These are phyloP conservation scores for Colletotrichum musae DNA, from an alignment of 2,329 filamentous ascomycete genomes.

Conservation along the genomic window DNA sequence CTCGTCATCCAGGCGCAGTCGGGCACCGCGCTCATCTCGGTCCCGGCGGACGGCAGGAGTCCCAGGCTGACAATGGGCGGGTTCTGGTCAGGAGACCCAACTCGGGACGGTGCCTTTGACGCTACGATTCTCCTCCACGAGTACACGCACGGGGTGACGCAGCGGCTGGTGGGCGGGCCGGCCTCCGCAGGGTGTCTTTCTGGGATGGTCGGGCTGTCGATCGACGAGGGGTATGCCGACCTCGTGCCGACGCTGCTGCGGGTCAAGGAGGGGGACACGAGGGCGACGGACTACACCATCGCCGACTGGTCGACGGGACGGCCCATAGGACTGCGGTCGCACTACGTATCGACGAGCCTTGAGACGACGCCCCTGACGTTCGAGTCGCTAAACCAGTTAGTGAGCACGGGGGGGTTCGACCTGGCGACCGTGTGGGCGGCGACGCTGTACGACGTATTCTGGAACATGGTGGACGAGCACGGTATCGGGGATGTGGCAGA, in stretches of 20 bases:
- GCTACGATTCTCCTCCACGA: constrained; percentile 11
- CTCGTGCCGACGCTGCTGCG: constrained; percentile 64
- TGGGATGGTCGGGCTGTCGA: constrained; percentile 59
- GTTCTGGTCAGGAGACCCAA: background rate
- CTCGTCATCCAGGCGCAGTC: constrained; percentile 63
- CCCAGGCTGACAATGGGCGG: background rate
- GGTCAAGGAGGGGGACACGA: constrained; percentile 59
- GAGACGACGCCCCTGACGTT: constrained; percentile 61
- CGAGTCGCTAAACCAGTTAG: constrained; percentile 54
- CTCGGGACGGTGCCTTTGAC: constrained; percentile 14
- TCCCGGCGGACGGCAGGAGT: background rate
- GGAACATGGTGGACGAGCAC: constrained; percentile 66
- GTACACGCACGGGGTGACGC: constrained; percentile 21
- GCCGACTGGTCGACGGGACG: constrained; percentile 61
- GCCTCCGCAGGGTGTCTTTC: constrained; percentile 61
- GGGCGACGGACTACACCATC: constrained; percentile 60
- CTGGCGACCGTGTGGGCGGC: constrained; percentile 57
- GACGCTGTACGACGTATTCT: constrained; percentile 67
- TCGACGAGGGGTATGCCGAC: constrained; percentile 67
- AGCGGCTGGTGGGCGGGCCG: constrained; percentile 56
- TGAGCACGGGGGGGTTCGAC: constrained; percentile 59
- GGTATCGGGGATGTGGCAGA: constrained; percentile 59
- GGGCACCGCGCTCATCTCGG: constrained; percentile 42
- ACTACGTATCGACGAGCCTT: constrained; percentile 61
- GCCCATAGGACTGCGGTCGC: constrained; percentile 58